These are phyloP conservation scores for Coemansia sp. DNA, from an alignment of 192 early-diverging fungal species.

Conservation along the genomic window DNA sequence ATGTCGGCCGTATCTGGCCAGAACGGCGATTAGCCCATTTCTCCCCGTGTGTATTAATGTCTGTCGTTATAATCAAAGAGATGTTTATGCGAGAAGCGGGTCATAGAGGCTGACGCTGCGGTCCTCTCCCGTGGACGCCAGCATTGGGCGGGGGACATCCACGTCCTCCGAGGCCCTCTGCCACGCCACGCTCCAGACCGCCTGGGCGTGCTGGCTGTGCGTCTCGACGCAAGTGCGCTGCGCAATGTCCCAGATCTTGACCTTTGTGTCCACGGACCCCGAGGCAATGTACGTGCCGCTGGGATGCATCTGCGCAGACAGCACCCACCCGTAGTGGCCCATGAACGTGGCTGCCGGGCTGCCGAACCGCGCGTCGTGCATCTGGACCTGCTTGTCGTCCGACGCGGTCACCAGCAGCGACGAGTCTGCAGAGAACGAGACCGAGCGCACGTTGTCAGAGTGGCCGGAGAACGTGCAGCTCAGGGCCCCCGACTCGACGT, in stretches of 20 bases:
- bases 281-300: conserved; percentile 45
- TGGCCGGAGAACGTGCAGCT: conserved; percentile 43
- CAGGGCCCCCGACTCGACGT: conserved; percentile 26
- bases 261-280: conserved; percentile 44
- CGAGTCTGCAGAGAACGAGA: conserved; percentile 46
- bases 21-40: neutral
- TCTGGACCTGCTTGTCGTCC: conserved; percentile 50
- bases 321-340: conserved; percentile 50
- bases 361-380: conserved; percentile 45
- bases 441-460: conserved; percentile 47
- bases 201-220: conserved; percentile 38
- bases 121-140: conserved; percentile 49
- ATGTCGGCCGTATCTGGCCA: neutral
- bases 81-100: conserved; percentile 35
- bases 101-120: conserved; percentile 41
- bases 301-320: conserved; percentile 46
- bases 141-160: conserved; percentile 31
- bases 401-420: conserved; percentile 35
- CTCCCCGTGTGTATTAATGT: neutral
- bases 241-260: conserved; percentile 52
- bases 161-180: conserved; percentile 32
- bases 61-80: neutral
- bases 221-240: conserved; percentile 45
- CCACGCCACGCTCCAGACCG: conserved; percentile 49
- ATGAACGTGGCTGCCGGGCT: conserved; percentile 30